Base-by-base conservation (phyloP, 2,329 filamentous ascomycete genomes). In the Colletotrichum noveboracense region DNA sequence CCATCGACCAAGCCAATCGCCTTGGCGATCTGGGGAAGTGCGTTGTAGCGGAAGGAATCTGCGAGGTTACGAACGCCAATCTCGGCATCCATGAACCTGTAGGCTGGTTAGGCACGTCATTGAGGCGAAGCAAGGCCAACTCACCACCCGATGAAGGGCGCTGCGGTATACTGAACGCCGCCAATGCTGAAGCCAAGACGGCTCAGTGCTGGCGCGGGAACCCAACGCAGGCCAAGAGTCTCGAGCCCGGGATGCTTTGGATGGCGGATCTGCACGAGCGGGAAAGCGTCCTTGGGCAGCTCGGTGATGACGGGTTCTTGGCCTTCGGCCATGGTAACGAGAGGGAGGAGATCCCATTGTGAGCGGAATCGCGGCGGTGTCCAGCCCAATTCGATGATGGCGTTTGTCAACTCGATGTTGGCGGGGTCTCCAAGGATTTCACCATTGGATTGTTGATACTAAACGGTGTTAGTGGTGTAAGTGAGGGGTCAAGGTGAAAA, bases 51-150 rank as follows among this genome's bases (percentile, higher is more conserved):
- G 74, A 76, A 76, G 3, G 70, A 74, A 55, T 76, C 74, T 30
- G 74, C 74, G 9, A 76, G 48, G 5, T 76, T 76, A 6, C 74
- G 74, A 32, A 76, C 48, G 24, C 74, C 74, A 38, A 76, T 74
- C 70, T 76, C 74, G 6, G 74, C 74, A 60, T 76, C 74, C 74
- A 76, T 76, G 48, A 76, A 76, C 74, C 74, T 76, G 30, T 34
- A 18, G 21, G 10, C 14, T 9, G 5, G 48, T 76, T 34, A 69
- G 60, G 14, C 26, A 32, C 30, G 18, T n/a, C 26, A 48, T 13
- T 13, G n/a, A 52, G n/a, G 43, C 43, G 18, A 24, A 8, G 9
- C 18, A 5, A n/a, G 9, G 9, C 4, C 5, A 30, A 62, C 58
- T 52, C 12, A 74, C 74, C 74, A 76, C 52, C 74, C 74, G 34